phyloP scores from a whole-genome alignment of 768 basidiomycete species.

The Hypsizygus marmoreus region DNA sequence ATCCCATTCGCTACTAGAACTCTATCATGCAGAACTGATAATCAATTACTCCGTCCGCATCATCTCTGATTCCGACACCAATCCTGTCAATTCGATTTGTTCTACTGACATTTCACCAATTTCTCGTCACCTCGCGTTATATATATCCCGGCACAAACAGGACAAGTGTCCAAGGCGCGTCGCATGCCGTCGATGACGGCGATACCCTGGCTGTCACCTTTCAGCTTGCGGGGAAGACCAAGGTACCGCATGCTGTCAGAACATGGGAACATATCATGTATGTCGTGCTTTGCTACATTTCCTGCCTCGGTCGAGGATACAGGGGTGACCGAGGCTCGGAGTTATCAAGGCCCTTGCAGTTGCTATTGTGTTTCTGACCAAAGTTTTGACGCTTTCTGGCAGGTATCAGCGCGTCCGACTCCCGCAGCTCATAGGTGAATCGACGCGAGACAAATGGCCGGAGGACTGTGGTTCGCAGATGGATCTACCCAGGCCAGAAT shows the following conservation, averaged over 20 bases:
- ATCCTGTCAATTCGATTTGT: not conserved
- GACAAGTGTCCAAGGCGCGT: constrained; percentile 10
- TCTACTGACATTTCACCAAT: not conserved
- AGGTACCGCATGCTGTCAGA: constrained; percentile 13
- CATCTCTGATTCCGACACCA: not conserved
- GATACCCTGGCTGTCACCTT: not conserved
- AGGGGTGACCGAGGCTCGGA: not conserved
- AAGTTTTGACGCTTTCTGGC: not conserved
- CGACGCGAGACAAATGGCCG: constrained; percentile 13
- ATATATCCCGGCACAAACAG: too few species aligned
- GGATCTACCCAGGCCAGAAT: constrained; percentile 9
- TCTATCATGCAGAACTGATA: not conserved
- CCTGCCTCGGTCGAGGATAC: constrained; percentile 5
- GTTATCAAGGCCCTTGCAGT: not conserved
- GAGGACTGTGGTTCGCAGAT: not conserved
- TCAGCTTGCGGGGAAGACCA: constrained; percentile 11
- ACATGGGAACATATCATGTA: constrained; percentile 12
- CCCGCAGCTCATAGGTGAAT: constrained; percentile 10
- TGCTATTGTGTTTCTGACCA: too few species aligned
- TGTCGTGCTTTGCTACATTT: not conserved
- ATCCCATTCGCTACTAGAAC: not conserved
- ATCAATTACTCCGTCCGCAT: not conserved
- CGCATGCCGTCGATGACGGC: constrained; percentile 5
- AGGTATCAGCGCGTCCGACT: constrained; percentile 6
- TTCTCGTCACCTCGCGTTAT: too few species aligned